Percentiles rank a stretch among this genome's conserved stretches.
Conservation (phyloP, 2,329 filamentous ascomycete species). For the Clathrospora elynae region DNA sequence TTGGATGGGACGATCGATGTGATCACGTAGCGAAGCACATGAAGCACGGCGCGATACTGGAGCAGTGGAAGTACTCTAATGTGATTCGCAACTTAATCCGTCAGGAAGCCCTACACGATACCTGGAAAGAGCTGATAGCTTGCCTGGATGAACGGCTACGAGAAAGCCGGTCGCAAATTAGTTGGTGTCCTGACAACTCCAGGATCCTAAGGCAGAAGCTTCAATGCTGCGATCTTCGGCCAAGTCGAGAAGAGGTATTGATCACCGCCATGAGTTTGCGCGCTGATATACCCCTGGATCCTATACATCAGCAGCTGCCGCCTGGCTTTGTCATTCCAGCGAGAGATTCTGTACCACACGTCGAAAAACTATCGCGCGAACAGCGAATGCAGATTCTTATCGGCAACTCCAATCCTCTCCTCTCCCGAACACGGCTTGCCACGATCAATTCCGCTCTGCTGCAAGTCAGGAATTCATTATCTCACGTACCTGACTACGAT, state of each 20-base stretch:
- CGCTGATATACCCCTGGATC: slow-evolving; percentile 40
- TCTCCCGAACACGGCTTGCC: slow-evolving; percentile 36
- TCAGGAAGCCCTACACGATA: slow-evolving; percentile 45
- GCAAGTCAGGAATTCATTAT: slow-evolving; percentile 24
- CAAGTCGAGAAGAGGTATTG: slow-evolving; percentile 45
- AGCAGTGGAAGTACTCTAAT: slow-evolving; percentile 48
- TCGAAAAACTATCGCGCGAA: slow-evolving; percentile 39
- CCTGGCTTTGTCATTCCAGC: slow-evolving; percentile 43
- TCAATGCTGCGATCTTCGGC: slow-evolving; percentile 45
- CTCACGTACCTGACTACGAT: slow-evolving; percentile 28
- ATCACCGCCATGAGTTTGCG: slow-evolving; percentile 45
- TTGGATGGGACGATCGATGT: slow-evolving; percentile 48
- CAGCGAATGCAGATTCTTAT: slow-evolving; percentile 46
- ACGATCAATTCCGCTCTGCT: slow-evolving; percentile 42
- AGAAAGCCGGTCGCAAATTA: slow-evolving; percentile 46
- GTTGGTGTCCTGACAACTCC: slow-evolving; percentile 46
- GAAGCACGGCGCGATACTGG: slow-evolving; percentile 44
- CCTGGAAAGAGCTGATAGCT: slow-evolving; percentile 46
- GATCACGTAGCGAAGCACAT: slow-evolving; percentile 49
- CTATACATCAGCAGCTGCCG: slow-evolving; percentile 38
- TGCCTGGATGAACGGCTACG: slow-evolving; percentile 41
- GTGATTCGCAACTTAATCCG: slow-evolving; percentile 47
- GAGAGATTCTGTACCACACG: slow-evolving; percentile 42
- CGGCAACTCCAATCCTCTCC: slow-evolving; percentile 36
- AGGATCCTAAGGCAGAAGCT: slow-evolving; percentile 45